These are phyloP conservation scores for Batrachochytrium dendrobatidis DNA, from an alignment of 371 early-diverging fungal species.

Conservation along the genomic window DNA sequence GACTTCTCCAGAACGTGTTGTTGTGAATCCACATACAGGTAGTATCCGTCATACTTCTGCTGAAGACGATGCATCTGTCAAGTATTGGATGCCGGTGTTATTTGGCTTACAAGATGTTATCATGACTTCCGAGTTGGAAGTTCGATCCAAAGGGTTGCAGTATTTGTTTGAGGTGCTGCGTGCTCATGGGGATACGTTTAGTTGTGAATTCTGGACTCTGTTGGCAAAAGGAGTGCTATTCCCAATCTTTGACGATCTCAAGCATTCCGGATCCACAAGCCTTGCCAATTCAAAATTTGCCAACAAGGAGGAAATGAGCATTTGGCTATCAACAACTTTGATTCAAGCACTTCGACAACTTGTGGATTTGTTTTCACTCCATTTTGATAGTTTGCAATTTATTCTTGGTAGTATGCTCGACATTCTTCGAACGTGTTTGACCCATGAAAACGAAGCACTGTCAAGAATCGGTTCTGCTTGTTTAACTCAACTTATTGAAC, in stretches of 20 bases:
- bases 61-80: neutral
- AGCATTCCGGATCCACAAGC: slow-evolving; percentile 27
- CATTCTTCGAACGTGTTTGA: slow-evolving; percentile 71
- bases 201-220: slow-evolving; percentile 74
- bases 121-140: slow-evolving; percentile 84
- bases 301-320: slow-evolving; percentile 55
- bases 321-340: slow-evolving; percentile 70
- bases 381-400: slow-evolving; percentile 60
- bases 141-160: slow-evolving; percentile 64
- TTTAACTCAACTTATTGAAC: slow-evolving; percentile 77
- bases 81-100: slow-evolving; percentile 77
- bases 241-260: slow-evolving; percentile 81
- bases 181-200: slow-evolving; percentile 57
- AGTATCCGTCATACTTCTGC: too few relatives aligned
- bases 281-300: slow-evolving; percentile 35
- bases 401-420: slow-evolving; percentile 72
- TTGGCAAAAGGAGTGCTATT: slow-evolving; percentile 77
- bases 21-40: too few relatives aligned
- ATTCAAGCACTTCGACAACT: slow-evolving; percentile 83
- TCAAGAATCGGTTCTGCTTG: slow-evolving; percentile 88
- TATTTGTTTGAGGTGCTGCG: slow-evolving; percentile 77
- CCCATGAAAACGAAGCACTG: slow-evolving; percentile 85
- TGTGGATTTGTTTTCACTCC: slow-evolving; percentile 73
- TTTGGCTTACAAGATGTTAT: slow-evolving; percentile 79
- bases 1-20: too few relatives aligned